These are phyloP conservation scores for Cryptococcus maquisensis DNA, from an alignment of 1,284 basidiomycete species.

Conservation along the genomic window DNA sequence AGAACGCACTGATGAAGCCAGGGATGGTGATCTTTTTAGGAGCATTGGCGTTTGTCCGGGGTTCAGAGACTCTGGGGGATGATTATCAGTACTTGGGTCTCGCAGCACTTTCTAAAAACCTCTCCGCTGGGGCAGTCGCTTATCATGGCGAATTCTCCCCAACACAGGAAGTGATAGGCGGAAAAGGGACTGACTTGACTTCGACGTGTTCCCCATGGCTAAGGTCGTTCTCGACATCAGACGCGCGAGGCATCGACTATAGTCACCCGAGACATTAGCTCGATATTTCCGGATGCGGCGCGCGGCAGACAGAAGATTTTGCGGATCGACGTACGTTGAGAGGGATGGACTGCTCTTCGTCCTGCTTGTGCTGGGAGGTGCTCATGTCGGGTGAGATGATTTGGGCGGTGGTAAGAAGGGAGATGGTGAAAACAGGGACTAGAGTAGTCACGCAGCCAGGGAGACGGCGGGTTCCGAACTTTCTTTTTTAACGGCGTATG, in stretches of 20 bases:
- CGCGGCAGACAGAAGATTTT: neutral
- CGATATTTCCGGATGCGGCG: neutral
- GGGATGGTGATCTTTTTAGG: conserved; percentile 50
- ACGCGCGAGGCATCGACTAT: conserved; percentile 41
- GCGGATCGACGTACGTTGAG: conserved; percentile 24
- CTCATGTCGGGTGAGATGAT: neutral
- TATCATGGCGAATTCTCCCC: neutral
- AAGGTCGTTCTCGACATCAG: conserved; percentile 34
- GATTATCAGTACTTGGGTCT: neutral
- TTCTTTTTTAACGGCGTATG: no score
- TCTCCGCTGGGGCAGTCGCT: neutral
- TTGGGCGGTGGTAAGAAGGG: neutral
- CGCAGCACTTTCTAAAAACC: no score
- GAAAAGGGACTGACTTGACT: conserved; percentile 32
- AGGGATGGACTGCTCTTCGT: conserved; percentile 36
- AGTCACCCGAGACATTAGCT: neutral
- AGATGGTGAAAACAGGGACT: neutral
- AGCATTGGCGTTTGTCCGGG: conserved; percentile 20
- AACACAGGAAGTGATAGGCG: no score
- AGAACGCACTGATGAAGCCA: conserved; percentile 43
- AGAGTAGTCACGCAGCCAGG: neutral
- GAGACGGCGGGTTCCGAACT: no score
- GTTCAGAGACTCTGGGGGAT: conserved; percentile 14
- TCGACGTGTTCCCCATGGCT: conserved; percentile 36
- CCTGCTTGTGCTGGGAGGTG: conserved; percentile 17